Evolutionary conservation across 148 eudicot species (phyloP).

Genomic region (Chenopodium quinoa): DNA sequence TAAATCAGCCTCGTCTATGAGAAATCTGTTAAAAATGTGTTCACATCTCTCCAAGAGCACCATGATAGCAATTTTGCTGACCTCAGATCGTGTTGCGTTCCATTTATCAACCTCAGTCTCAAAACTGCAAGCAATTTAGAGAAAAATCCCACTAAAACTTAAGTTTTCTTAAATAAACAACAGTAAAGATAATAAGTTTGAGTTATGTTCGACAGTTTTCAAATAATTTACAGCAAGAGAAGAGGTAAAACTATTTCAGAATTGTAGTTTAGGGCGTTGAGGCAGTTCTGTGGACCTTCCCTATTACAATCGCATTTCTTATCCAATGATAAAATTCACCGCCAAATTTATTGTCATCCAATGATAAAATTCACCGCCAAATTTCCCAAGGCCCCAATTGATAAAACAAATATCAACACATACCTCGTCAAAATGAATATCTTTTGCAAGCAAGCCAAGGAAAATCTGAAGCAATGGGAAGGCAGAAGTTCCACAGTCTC

Average conservation of each 20-base stretch:
- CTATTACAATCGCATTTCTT: background rate
- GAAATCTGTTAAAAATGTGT: constrained; percentile 64
- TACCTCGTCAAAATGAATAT: constrained; percentile 85
- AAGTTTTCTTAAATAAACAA: background rate
- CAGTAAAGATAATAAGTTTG: background rate
- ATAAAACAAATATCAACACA: background rate
- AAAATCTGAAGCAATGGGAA: constrained; percentile 90
- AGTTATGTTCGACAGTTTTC: background rate
- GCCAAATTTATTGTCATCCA: background rate
- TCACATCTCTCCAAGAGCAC: constrained; percentile 84
- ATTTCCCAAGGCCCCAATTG: background rate
- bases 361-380: background rate
- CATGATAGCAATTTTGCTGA: constrained; percentile 65
- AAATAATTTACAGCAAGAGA: background rate
- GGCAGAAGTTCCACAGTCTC: constrained; percentile 96
- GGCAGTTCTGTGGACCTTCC: background rate
- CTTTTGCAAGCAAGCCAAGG: constrained; percentile 84
- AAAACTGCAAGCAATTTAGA: constrained; percentile 39
- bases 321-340: background rate
- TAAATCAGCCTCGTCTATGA: constrained; percentile 69
- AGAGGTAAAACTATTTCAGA: background rate
- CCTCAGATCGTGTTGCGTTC: constrained; percentile 62
- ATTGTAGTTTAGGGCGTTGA: too few relatives aligned
- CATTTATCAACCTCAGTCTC: constrained; percentile 42
- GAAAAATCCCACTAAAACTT: background rate